These are phyloP conservation scores for Hippophae gyantsensis DNA, from an alignment of 306 rosid genomes.

Conservation along the genomic window DNA sequence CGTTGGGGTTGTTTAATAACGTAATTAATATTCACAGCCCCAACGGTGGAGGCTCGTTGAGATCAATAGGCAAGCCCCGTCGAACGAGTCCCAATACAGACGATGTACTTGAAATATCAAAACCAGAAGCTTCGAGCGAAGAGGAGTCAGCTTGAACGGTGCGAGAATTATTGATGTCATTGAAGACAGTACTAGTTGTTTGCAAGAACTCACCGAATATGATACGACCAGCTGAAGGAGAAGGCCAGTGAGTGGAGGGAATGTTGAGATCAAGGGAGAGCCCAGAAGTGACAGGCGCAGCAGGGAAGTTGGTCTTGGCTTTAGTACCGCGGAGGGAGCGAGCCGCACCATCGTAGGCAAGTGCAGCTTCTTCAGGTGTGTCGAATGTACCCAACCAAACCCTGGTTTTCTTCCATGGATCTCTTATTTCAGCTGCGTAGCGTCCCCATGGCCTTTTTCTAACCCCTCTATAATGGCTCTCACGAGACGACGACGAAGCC, in stretches of 20 bases:
- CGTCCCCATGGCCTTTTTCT: conserved; percentile 98
- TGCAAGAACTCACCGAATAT: conserved; percentile 55
- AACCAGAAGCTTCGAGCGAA: conserved; percentile 2
- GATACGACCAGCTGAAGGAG: conserved; percentile 32
- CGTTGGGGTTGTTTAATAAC: not conserved
- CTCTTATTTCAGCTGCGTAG: conserved; percentile 94
- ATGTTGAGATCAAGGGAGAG: conserved; percentile 60
- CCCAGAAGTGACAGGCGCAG: conserved; percentile 21
- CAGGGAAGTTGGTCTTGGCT: conserved; percentile 82
- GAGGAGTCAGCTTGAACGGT: not conserved
- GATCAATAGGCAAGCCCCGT: conserved; percentile 75
- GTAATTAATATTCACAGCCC: conserved; percentile 42
- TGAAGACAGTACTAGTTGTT: conserved; percentile 28
- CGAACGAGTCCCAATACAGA: conserved; percentile 57
- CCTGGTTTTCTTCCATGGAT: conserved; percentile 93
- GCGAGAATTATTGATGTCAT: conserved; percentile 16
- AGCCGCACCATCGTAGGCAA: conserved; percentile 97
- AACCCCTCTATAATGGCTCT: conserved; percentile 81
- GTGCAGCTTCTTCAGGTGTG: conserved; percentile 88
- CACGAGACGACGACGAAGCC: conserved; percentile 54
- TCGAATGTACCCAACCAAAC: conserved; percentile 97
- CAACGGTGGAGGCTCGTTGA: conserved; percentile 90
- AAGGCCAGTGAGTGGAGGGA: conserved; percentile 36
- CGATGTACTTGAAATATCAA: conserved; percentile 30
- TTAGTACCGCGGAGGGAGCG: conserved; percentile 82